Evolutionary conservation across 2,329 filamentous ascomycete genomes (phyloP).

Genomic region (Colletotrichum spinosum): DNA sequence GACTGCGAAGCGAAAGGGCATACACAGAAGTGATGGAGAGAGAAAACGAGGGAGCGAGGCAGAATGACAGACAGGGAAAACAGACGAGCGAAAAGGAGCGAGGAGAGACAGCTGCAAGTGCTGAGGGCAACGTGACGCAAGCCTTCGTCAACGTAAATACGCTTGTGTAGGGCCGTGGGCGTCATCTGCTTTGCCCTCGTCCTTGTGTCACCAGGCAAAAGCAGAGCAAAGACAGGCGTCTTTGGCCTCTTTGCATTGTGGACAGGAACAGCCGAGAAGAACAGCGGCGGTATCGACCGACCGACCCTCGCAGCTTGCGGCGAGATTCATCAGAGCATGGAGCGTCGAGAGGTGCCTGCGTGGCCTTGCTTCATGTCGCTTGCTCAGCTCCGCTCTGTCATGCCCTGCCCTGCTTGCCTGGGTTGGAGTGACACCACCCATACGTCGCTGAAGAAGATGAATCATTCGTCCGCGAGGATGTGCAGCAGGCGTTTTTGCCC

Average conservation of each 20-base stretch:
- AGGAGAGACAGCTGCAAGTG: not conserved
- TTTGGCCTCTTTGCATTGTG: not conserved
- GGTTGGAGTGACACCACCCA: constrained; percentile 13
- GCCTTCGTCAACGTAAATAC: constrained; percentile 29
- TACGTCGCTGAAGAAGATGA: constrained; percentile 14
- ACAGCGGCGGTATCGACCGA: not conserved
- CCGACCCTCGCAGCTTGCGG: not conserved
- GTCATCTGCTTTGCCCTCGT: not conserved
- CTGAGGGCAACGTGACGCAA: constrained; percentile 34
- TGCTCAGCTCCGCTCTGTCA: no score
- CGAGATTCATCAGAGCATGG: constrained; percentile 3
- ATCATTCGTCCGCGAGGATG: not conserved
- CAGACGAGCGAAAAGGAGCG: not conserved
- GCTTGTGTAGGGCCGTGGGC: constrained; percentile 30
- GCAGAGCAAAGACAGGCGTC: not conserved
- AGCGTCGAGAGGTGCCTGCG: constrained; percentile 17
- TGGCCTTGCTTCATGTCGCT: not conserved
- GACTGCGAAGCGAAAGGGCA: not conserved
- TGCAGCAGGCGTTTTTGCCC: not conserved
- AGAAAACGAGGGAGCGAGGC: not conserved
- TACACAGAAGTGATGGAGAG: no score
- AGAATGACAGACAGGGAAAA: not conserved
- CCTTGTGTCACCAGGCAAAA: constrained; percentile 15
- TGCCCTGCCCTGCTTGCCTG: not conserved
- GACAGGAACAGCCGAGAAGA: constrained; percentile 20